Percentiles rank a stretch among this genome's conserved stretches.
Conservation (phyloP, 768 basidiomycete genomes). For the Coprinellus micaceus region DNA sequence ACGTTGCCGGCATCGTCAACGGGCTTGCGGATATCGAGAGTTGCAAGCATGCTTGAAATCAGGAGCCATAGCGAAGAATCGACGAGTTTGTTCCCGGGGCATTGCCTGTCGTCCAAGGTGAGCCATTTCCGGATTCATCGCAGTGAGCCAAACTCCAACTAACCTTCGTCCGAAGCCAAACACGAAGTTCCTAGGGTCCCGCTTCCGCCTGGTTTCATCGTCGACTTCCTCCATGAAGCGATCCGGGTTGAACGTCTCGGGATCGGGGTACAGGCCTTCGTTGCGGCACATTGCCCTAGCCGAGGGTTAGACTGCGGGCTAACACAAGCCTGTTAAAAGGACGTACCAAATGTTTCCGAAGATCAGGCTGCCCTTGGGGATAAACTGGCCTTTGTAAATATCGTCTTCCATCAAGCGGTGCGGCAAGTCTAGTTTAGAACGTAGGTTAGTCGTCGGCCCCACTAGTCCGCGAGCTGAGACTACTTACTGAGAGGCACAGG, state of each 20-base stretch:
- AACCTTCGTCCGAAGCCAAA: constrained; percentile 43
- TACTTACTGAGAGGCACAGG: constrained; percentile 55
- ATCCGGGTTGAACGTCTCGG: constrained; percentile 51
- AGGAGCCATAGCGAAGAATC: constrained; percentile 63
- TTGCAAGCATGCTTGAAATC: constrained; percentile 52
- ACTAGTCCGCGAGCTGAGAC: neutral
- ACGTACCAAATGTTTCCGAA: constrained; percentile 62
- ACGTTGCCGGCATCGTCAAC: constrained; percentile 45
- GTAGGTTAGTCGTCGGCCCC: neutral
- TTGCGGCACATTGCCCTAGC: constrained; percentile 48
- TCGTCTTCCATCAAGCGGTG: constrained; percentile 67
- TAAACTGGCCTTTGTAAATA: constrained; percentile 51
- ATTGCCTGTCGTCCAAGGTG: constrained; percentile 36
- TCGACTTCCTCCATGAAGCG: constrained; percentile 41
- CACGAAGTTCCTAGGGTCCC: constrained; percentile 31
- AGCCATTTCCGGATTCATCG: no score
- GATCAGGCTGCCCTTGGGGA: constrained; percentile 62
- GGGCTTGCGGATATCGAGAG: constrained; percentile 51
- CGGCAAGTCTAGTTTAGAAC: constrained; percentile 45
- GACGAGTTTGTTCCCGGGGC: constrained; percentile 61
- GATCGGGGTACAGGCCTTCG: constrained; percentile 45
- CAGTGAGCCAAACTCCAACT: constrained; percentile 2
- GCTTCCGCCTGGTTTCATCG: constrained; percentile 21
- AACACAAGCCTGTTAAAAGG: neutral
- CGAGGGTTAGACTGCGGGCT: neutral